A percentile compares a stretch with the other conserved stretches of the same genome.
These are phyloP conservation scores for Hanseniaspora gamundiae DNA, from an alignment of 1,139 yeast genomes.

Conservation along the genomic window DNA sequence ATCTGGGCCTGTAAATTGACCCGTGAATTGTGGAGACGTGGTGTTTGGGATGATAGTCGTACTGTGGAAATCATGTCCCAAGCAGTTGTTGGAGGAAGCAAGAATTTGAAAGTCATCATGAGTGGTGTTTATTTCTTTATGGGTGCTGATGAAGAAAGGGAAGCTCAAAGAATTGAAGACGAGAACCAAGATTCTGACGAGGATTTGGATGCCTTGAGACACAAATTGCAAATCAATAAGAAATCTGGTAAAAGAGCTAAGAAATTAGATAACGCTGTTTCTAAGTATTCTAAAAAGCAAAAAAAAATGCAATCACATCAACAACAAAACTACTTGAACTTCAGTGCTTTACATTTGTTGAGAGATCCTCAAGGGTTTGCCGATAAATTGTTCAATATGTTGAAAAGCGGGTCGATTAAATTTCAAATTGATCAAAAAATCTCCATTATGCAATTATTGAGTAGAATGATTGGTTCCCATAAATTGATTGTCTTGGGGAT, in stretches of 20 bases:
- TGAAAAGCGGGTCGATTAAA: constrained; percentile 51
- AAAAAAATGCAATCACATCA: constrained; percentile 23
- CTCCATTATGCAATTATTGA: constrained; percentile 71
- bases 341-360: constrained; percentile 83
- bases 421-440: constrained; percentile 83
- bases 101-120: constrained; percentile 74
- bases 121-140: constrained; percentile 86
- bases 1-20: constrained; percentile 94
- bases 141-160: constrained; percentile 93
- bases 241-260: constrained; percentile 70
- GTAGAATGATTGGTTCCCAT: constrained; percentile 87
- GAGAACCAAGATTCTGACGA: constrained; percentile 65
- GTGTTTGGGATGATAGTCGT: constrained; percentile 95
- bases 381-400: constrained; percentile 61
- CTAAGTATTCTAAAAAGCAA: constrained; percentile 50
- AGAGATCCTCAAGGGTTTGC: constrained; percentile 98
- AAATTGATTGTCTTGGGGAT: constrained; percentile 82
- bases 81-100: constrained; percentile 64
- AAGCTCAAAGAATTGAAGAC: constrained; percentile 56
- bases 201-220: constrained; percentile 59
- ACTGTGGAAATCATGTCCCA: constrained; percentile 95
- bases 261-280: constrained; percentile 62
- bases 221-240: constrained; percentile 73
- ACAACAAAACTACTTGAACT: constrained; percentile 55
- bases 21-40: constrained; percentile 92